Base-by-base conservation (phyloP, 2,329 filamentous ascomycete genomes). In the Diaporthe australafricana region DNA sequence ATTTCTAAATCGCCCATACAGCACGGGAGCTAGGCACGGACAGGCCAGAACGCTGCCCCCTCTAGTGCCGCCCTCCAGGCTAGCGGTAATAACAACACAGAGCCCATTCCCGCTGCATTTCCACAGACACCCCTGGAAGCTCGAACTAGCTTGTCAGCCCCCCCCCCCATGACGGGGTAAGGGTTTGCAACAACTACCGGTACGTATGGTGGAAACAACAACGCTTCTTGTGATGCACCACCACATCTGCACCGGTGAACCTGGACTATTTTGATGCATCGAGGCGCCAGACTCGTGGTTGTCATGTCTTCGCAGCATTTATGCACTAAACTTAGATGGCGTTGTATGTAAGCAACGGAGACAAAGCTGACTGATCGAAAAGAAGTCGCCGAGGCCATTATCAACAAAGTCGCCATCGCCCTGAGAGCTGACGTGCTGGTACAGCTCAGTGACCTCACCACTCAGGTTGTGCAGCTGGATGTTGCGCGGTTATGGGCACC, bases 401-500 rank as follows among this genome's bases (percentile, higher is more conserved):
- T 45, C 35, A 20, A 40, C 42, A 50, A 32, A 71, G 45, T 67
- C 69, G 69, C 69, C 69, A 71, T 71, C 25, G 40, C 50, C 38
- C 42, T 25, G 3, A 3, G n/a, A 5, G 7, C 57, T 71, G 60
- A 65, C 69, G 69, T 71, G 69, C 57, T 71, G 50, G 20, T 67
- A 20, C 42, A 48, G 14, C 52, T 32, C 8, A 16, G 45, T 65
- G 55, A 70, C 48, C 35, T 42, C 57, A 56, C 60, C 60, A 50
- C 45, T 50, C n/a, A 32, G 16, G 38, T 56, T 27, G 35, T 20
- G 11, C 27, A 62, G 27, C 11, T 20, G 67, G 53, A 69, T 60
- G 40, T 47, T 16, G n/a, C 47, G 45, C 56, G 32, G 38, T 55
- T 48, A 65, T 47, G 48, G 20, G 25, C 55, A 45, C n/a, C 35